Conservation (phyloP, 805 yeast genomes). For the Ogataea ganodermae region DNA sequence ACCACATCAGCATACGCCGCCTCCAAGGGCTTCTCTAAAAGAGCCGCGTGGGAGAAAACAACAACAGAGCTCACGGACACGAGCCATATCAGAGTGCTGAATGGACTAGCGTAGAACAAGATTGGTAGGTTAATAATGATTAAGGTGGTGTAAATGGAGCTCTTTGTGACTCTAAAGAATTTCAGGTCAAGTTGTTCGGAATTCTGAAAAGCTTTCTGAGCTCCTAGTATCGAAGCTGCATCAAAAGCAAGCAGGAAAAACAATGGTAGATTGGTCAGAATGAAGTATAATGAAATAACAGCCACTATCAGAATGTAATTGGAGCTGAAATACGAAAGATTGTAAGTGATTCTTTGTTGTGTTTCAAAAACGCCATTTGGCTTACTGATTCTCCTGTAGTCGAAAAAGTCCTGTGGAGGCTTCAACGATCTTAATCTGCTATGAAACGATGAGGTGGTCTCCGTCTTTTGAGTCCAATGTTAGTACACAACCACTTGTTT, state of each 20-base stretch:
- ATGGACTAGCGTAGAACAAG: conserved; percentile 77
- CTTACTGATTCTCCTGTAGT: conserved; percentile 76
- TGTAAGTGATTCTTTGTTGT: conserved; percentile 81
- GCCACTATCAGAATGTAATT: conserved; percentile 77
- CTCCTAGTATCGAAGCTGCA: conserved; percentile 43
- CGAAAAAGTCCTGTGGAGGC: conserved; percentile 90
- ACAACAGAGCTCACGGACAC: conserved; percentile 80
- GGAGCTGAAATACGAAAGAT: conserved; percentile 80
- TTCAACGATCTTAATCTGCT: conserved; percentile 66
- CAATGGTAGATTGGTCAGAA: conserved; percentile 78
- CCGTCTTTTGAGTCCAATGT: conserved; percentile 25
- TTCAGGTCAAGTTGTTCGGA: conserved; percentile 29
- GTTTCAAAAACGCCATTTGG: conserved; percentile 82
- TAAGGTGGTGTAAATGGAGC: conserved; percentile 83
- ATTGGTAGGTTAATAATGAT: conserved; percentile 58
- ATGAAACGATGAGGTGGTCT: conserved; percentile 49
- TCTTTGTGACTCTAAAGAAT: conserved; percentile 67
- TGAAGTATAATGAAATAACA: conserved; percentile 70
- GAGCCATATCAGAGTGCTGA: conserved; percentile 89
- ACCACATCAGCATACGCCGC: conserved; percentile 81
- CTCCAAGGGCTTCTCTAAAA: conserved; percentile 95
- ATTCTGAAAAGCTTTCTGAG: conserved; percentile 36
- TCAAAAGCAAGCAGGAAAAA: conserved; percentile 67
- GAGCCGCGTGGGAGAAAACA: conserved; percentile 82
- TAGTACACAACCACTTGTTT: neutral